Conservation (phyloP, 208 protist genomes). For the Leishmania lainsoni region DNA sequence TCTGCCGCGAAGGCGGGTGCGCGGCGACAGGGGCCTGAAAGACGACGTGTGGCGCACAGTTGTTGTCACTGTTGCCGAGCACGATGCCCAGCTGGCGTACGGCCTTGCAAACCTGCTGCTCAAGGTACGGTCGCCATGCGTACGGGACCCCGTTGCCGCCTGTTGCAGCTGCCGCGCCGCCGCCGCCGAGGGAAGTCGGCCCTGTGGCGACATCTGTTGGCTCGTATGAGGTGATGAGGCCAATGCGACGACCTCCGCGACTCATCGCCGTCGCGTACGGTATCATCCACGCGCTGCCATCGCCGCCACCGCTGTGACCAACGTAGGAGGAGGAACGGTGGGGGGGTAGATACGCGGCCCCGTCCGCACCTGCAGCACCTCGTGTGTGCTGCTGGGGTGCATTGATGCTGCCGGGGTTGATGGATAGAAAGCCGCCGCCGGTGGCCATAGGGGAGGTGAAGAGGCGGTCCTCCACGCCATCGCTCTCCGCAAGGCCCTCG, state of each 20-base stretch:
- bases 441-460: slow-evolving; percentile 11
- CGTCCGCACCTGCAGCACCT: slow-evolving; percentile 9
- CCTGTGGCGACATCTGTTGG: slow-evolving; percentile 10
- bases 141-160: slow-evolving; percentile 13
- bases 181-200: background rate
- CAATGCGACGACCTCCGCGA: slow-evolving; percentile 49
- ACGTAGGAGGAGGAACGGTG: background rate
- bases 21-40: slow-evolving; percentile 18
- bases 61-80: slow-evolving; percentile 8
- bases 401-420: background rate
- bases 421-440: slow-evolving; percentile 7
- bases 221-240: slow-evolving; percentile 69
- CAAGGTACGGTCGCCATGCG: slow-evolving; percentile 35
- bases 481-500: slow-evolving; percentile 47
- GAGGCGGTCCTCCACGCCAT: slow-evolving; percentile 26
- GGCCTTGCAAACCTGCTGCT: slow-evolving; percentile 39
- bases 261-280: slow-evolving; percentile 53
- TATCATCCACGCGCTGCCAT: slow-evolving; percentile 11
- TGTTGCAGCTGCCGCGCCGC: background rate
- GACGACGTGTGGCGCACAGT: slow-evolving; percentile 2
- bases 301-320: background rate
- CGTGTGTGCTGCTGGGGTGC: slow-evolving; percentile 19
- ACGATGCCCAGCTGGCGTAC: slow-evolving; percentile 38
- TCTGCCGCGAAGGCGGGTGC: slow-evolving; percentile 12
- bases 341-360: background rate